A percentile compares a stretch with the other conserved stretches of the same genome.
Conservation (phyloP, 1,139 yeast genomes). For the Starmera stellimalicola region DNA sequence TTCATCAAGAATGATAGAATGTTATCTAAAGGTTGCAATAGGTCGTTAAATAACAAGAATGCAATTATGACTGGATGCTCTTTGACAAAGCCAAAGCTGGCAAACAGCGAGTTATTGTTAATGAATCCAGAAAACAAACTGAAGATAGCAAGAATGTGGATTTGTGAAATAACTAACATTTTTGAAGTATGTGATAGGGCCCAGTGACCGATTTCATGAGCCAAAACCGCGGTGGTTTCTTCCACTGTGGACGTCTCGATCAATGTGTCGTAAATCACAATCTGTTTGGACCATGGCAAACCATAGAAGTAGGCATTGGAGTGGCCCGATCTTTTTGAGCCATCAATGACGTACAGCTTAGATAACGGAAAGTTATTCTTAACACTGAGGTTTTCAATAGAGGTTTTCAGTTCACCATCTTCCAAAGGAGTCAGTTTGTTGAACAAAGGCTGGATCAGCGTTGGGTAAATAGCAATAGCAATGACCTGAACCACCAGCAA, state of each 20-base stretch:
- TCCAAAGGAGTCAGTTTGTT: constrained; percentile 85
- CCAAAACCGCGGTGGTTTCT: constrained; percentile 89
- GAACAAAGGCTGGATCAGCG: constrained; percentile 83
- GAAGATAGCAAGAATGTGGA: constrained; percentile 55
- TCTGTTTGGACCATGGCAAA: constrained; percentile 92
- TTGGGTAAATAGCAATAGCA: constrained; percentile 67
- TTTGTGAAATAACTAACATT: constrained; percentile 55
- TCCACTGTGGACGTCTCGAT: constrained; percentile 66
- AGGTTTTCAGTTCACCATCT: constrained; percentile 77
- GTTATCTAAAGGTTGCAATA: constrained; percentile 71
- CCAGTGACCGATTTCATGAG: constrained; percentile 99
- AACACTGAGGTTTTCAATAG: constrained; percentile 72
- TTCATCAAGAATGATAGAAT: constrained; percentile 57
- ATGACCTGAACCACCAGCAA: constrained; percentile 62
- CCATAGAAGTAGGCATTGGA: constrained; percentile 96
- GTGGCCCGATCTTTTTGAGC: constrained; percentile 91
- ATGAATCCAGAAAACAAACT: constrained; percentile 71
- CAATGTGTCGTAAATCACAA: constrained; percentile 86
- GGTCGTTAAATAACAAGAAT: constrained; percentile 62
- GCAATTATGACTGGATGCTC: constrained; percentile 73
- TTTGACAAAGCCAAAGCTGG: constrained; percentile 64
- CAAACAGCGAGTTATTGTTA: constrained; percentile 66
- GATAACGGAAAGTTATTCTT: constrained; percentile 77
- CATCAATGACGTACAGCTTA: constrained; percentile 82
- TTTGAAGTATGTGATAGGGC: constrained; percentile 75